phyloP scores from a whole-genome alignment of 768 basidiomycete genomes.

The Boletus reticulatus region DNA sequence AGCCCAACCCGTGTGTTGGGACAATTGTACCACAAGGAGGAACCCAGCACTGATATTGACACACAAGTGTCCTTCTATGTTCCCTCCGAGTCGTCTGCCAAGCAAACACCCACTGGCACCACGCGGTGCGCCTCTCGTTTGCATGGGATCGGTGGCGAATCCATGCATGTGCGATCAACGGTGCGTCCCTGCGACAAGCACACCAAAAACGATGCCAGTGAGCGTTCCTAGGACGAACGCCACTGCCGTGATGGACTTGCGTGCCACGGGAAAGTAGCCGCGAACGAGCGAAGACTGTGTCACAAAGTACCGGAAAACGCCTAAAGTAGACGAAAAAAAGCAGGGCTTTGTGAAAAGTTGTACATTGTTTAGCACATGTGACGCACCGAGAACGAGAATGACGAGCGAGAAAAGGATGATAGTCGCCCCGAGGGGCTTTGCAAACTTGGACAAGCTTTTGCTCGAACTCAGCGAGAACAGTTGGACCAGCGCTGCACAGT shows the following conservation, averaged over 20 bases:
- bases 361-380: background rate
- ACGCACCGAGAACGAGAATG: constrained; percentile 48
- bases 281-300: constrained; percentile 49
- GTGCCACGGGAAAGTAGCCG: constrained; percentile 55
- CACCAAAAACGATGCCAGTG: constrained; percentile 42
- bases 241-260: constrained; percentile 42
- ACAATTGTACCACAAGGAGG: background rate
- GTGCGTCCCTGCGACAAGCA: constrained; percentile 35
- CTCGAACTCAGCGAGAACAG: constrained; percentile 40
- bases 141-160: background rate
- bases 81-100: background rate
- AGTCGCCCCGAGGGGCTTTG: constrained; percentile 53
- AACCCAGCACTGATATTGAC: background rate
- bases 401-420: constrained; percentile 44
- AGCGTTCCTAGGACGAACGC: constrained; percentile 39
- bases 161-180: background rate
- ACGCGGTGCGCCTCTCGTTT: background rate
- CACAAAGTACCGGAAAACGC: constrained; percentile 50
- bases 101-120: background rate
- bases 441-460: constrained; percentile 28
- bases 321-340: constrained; percentile 25
- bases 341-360: background rate
- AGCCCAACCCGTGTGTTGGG: background rate
- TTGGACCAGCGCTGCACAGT: constrained; percentile 47
- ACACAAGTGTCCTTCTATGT: background rate